Evolutionary conservation across 1,139 yeast genomes (phyloP).

Genomic region (Sugiyamaella paludigena): DNA sequence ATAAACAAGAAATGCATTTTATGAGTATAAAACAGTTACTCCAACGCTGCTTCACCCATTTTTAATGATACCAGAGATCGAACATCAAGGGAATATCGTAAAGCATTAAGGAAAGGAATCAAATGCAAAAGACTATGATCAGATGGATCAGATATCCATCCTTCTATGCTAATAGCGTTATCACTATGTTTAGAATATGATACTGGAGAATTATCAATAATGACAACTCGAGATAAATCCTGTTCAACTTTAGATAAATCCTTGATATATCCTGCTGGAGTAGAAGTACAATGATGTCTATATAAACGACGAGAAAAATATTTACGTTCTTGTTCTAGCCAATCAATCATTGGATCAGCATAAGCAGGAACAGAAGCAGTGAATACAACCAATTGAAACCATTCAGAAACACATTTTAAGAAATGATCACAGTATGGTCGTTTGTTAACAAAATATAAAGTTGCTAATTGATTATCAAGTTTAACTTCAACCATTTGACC

Average conservation of each 20-base stretch:
- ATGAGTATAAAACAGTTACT: constrained; percentile 10
- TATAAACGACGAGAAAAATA: constrained; percentile 65
- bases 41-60: constrained; percentile 69
- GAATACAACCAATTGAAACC: constrained; percentile 88
- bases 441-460: constrained; percentile 85
- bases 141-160: constrained; percentile 95
- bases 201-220: constrained; percentile 89
- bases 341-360: constrained; percentile 95
- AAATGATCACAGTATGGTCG: constrained; percentile 90
- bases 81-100: constrained; percentile 84
- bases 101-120: constrained; percentile 75
- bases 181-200: constrained; percentile 80
- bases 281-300: constrained; percentile 72
- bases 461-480: constrained; percentile 57
- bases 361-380: constrained; percentile 94
- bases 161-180: constrained; percentile 90
- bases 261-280: constrained; percentile 75
- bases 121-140: constrained; percentile 79
- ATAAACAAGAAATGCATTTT: neutral
- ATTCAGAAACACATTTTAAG: constrained; percentile 68
- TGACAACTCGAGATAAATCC: constrained; percentile 70
- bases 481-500: constrained; percentile 85
- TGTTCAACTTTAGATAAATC: constrained; percentile 58
- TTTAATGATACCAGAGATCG: constrained; percentile 72
- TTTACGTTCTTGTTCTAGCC: constrained; percentile 60